Evolutionary conservation across 495 filamentous ascomycete species (phyloP), one percentile per base, ranked within the genome.

Genomic region (Friedmanniomyces endolithicus): DNA sequence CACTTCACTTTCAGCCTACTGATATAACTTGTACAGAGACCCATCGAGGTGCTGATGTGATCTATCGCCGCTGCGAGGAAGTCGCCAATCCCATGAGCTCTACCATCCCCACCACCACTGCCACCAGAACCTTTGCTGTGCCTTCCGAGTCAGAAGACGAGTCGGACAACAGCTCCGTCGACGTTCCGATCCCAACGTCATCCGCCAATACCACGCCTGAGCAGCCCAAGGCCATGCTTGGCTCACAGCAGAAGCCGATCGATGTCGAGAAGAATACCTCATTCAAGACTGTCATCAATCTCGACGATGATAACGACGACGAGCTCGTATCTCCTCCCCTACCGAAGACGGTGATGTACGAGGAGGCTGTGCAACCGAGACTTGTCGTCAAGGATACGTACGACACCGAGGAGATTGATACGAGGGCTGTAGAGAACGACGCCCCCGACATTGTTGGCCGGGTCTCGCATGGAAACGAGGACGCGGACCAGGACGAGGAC

Each of bases 231-330:
- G n/a, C 27, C 11, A 53, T 17, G 48, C 40, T 50, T 1, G 58
- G 55, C 33, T 58, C 59, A 1, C 55, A 53, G 25, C 17, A 58
- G 19, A 27, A 58, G 35, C 55, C 59, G 16, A 58, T 58, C 47
- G 54, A 62, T 11, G 11, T 62, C 34, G 44, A 62, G 23, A 17
- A 7, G 8, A 14, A 29, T 23, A 27, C 11, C 12, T 14, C 16
- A 17, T 19, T 11, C 1, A 12, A 25, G 11, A 14, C 6, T 9
- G 49, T 52, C 49, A 41, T 45, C 27, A 12, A 39, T 19, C 24
- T 40, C 23, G 48, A 45, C 9, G 55, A 52, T 11, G 54, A 56
- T 17, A 16, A 51, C 29, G 47, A 49, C 4, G 24, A 51, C 29
- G 47, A 49, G 27, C 27, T 31, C n/a, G n/a, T n/a, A n/a, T n/a